Base-by-base conservation (phyloP, 164 flowering plant species). In the Aristolochia fimbriata region DNA sequence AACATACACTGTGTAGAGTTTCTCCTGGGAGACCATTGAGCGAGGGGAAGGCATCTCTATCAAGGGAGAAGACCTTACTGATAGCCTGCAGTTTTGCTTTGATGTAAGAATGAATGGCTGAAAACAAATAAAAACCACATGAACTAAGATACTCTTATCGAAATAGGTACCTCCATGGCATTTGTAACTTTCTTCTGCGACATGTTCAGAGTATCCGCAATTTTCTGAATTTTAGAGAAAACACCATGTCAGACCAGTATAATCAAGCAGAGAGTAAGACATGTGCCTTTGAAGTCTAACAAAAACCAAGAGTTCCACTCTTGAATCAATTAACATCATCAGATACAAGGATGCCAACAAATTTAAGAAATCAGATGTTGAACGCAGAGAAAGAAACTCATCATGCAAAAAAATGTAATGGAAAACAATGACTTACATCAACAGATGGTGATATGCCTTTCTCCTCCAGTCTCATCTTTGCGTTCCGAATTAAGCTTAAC, bases 1-100 rank as follows among this genome's bases (percentile, higher is more conserved):
- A 8, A 76, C 97, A 69, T 79, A 93, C 98, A 71, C 96, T 84
- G 57, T 90, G 99, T 74, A 78, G 83, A 30, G 92, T 86, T 68
- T 81, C 94, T 69, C 99, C 99, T n/a, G 99, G 98, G 61, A 84
- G 80, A 63, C 99, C 91, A 71, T 80, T 82, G 58, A 90, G 68
- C 55, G 97, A 81, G 57, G 96, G 92, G 71, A 83, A 92, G 57
- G 90, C 90, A 57, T 80, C 90, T 68, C 94, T 83, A 68, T 92
- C 98, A 57, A 93, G 87, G 19, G 99, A 93, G 70, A 78, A 75
- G 2, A 88, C 90, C 68, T 77, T 84, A 65, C 74, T 83, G 65
- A 79, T 66, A 50, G 94, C 97, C 97, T 90, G 68, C 67, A 77
- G n/a, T 49, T 37, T 57, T 9, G 15, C 68, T 24, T 45, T 15